Evolutionary conservation across 345 rosid genomes (phyloP).

Genomic region (Anastatica hierochuntica): DNA sequence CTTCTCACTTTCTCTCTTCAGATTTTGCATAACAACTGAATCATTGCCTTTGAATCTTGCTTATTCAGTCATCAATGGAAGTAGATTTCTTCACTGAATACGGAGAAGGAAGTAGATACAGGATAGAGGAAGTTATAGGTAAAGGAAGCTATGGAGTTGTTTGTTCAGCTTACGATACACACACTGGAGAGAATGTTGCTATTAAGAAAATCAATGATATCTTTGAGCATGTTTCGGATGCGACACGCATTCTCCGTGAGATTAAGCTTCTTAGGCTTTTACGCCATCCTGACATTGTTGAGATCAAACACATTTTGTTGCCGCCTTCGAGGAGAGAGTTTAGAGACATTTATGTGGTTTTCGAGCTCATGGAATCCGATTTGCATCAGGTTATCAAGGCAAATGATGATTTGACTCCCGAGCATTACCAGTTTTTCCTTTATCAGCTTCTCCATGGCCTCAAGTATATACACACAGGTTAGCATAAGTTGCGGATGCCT

Average conservation of each 20-base stretch:
- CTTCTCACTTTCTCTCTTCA: no score
- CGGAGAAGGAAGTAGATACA: slow-evolving; percentile 86
- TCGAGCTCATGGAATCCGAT: slow-evolving; percentile 90
- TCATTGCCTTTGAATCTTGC: no score
- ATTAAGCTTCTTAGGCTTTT: slow-evolving; percentile 78
- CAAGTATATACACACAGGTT: slow-evolving; percentile 89
- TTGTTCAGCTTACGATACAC: slow-evolving; percentile 78
- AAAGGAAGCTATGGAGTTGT: slow-evolving; percentile 95
- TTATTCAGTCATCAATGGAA: no score
- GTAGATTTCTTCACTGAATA: slow-evolving; percentile 87
- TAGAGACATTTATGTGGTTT: slow-evolving; percentile 80
- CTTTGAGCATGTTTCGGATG: slow-evolving; percentile 89
- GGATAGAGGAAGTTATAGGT: slow-evolving; percentile 84
- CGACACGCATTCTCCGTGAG: slow-evolving; percentile 86
- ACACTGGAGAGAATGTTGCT: slow-evolving; percentile 75
- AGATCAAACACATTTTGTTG: slow-evolving; percentile 83
- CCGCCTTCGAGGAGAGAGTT: slow-evolving; percentile 89
- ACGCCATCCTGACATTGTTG: slow-evolving; percentile 88
- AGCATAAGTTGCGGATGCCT: no score
- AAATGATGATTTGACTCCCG: slow-evolving; percentile 84
- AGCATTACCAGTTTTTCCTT: slow-evolving; percentile 84
- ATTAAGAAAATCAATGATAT: slow-evolving; percentile 88
- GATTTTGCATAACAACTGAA: no score
- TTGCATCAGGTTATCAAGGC: slow-evolving; percentile 90
- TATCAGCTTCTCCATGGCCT: slow-evolving; percentile 93